Evolutionary conservation across 2,329 filamentous ascomycete species (phyloP).

Genomic region (Aspergillus caelatus): DNA sequence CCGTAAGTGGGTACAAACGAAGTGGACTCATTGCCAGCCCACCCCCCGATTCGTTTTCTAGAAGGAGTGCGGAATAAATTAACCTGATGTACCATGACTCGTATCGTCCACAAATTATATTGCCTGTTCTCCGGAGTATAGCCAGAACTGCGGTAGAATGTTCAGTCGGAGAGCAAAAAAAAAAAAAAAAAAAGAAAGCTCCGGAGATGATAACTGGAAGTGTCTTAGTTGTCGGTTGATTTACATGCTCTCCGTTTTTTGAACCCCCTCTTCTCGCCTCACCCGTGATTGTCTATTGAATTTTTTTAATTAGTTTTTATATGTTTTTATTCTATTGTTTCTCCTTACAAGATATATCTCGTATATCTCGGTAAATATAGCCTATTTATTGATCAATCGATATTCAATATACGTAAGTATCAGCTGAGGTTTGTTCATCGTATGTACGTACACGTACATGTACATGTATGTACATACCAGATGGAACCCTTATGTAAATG

Average conservation of each 20-base stretch:
- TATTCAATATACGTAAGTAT: not conserved
- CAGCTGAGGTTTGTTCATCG: not conserved
- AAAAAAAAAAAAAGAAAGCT: not conserved
- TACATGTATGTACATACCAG: not conserved
- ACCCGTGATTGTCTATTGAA: not conserved
- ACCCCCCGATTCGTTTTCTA: not conserved
- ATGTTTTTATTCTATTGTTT: too few species aligned
- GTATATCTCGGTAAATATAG: not conserved
- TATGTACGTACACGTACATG: not conserved
- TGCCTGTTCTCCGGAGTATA: not conserved
- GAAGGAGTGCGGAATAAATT: not conserved
- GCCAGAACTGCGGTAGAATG: not conserved
- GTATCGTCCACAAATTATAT: not conserved
- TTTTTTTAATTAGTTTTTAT: too few species aligned
- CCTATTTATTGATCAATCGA: not conserved
- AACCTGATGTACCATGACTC: not conserved
- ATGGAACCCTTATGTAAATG: too few species aligned
- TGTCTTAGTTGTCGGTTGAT: not conserved
- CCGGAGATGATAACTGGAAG: slow-evolving; percentile 12
- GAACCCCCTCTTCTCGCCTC: not conserved
- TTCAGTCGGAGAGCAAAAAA: not conserved
- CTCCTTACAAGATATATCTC: not conserved
- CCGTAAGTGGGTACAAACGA: not conserved
- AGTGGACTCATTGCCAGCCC: not conserved
- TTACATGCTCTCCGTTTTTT: not conserved